Conservation (phyloP, 2,329 filamentous ascomycete genomes). For the Venturia pyrina region DNA sequence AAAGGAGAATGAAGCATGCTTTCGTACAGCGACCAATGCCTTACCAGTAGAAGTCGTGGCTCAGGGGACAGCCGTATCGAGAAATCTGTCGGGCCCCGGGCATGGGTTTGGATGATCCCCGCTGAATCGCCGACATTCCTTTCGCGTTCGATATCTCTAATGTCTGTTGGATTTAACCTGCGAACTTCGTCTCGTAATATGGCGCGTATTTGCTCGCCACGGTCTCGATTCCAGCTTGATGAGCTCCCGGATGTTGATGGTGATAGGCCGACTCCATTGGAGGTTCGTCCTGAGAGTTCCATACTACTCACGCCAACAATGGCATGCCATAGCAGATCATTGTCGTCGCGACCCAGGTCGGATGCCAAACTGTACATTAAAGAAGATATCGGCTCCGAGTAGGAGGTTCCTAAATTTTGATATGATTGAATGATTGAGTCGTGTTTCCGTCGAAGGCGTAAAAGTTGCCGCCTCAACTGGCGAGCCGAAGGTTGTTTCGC, state of each 20-base stretch:
- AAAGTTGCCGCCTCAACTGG: conserved; percentile 59
- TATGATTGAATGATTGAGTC: conserved; percentile 69
- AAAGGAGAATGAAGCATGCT: conserved; percentile 98
- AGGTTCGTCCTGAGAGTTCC: conserved; percentile 81
- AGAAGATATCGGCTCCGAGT: conserved; percentile 89
- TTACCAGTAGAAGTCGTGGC: conserved; percentile 80
- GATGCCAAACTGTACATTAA: conserved; percentile 92
- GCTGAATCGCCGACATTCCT: conserved; percentile 54
- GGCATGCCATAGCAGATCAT: conserved; percentile 87
- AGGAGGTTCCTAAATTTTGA: conserved; percentile 78
- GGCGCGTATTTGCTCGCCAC: conserved; percentile 74
- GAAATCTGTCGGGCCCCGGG: conserved; percentile 79
- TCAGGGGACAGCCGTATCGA: conserved; percentile 89
- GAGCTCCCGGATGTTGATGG: conserved; percentile 41
- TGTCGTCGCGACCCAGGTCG: conserved; percentile 91
- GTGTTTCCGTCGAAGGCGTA: conserved; percentile 67
- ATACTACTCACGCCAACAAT: conserved; percentile 94
- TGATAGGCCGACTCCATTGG: conserved; percentile 63
- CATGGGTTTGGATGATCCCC: conserved; percentile 82
- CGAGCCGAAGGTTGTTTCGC: conserved; percentile 57
- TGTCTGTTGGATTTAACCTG: conserved; percentile 73
- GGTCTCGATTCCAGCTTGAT: conserved; percentile 69
- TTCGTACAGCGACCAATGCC: conserved; percentile 96
- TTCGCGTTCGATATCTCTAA: conserved; percentile 48
- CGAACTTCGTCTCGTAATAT: conserved; percentile 88